Conservation (phyloP, 192 early-diverging fungal genomes). For the Podila verticillata region DNA sequence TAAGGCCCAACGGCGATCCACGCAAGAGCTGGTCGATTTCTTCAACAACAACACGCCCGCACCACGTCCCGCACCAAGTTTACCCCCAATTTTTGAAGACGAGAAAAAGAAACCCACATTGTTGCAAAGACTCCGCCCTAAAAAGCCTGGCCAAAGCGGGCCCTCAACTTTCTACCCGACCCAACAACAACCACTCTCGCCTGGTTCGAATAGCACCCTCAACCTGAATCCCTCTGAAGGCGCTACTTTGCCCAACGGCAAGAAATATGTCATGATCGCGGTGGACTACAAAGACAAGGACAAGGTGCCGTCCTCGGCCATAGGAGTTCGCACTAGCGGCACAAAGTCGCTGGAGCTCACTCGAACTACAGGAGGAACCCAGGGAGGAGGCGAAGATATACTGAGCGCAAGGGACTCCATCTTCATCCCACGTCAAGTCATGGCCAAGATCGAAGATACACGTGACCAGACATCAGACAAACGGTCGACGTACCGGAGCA, state of each 20-base stretch:
- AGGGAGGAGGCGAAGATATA: too few relatives aligned
- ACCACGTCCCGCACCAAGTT: constrained; percentile 7
- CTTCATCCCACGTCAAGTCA: too few relatives aligned
- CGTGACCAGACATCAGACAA: constrained; percentile 8
- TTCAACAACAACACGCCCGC: constrained; percentile 37
- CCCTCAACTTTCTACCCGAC: neutral
- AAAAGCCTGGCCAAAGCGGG: constrained; percentile 9
- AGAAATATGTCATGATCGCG: constrained; percentile 50
- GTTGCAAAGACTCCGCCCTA: constrained; percentile 22
- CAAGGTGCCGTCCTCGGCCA: neutral
- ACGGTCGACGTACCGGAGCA: constrained; percentile 26
- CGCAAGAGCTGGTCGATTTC: constrained; percentile 34
- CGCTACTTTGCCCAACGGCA: constrained; percentile 38
- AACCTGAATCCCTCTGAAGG: neutral
- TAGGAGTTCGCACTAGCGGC: neutral
- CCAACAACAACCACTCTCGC: neutral
- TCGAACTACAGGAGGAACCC: neutral
- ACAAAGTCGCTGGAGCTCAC: neutral
- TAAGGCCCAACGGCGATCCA: constrained; percentile 19
- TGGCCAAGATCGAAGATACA: neutral
- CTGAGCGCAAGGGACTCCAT: too few relatives aligned
- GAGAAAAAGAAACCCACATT: constrained; percentile 43
- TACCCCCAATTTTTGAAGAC: constrained; percentile 13
- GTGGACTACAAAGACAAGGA: constrained; percentile 34
- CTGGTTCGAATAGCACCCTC: neutral